Evolutionary conservation across 2,329 filamentous ascomycete genomes (phyloP).

Genomic region (Verticillium albo-atrum): DNA sequence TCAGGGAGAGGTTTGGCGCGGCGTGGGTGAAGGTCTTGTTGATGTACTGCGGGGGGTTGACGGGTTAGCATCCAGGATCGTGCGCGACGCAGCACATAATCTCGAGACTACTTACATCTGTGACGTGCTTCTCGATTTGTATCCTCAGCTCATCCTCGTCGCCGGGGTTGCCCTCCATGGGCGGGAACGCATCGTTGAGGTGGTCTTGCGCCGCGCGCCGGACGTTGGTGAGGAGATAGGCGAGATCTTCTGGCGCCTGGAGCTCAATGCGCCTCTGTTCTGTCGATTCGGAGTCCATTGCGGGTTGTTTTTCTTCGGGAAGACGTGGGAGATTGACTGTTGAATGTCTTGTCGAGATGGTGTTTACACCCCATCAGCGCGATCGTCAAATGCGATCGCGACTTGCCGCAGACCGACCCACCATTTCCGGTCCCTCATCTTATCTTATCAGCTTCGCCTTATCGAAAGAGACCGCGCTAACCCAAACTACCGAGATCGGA

Average conservation of each 20-base stretch:
- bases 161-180: conserved; percentile 38
- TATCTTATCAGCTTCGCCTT: background rate
- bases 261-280: conserved; percentile 67
- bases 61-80: background rate
- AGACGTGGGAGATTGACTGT: background rate
- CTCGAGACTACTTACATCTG: conserved; percentile 40
- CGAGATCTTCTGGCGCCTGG: conserved; percentile 68
- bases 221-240: conserved; percentile 65
- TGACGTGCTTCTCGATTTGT: conserved; percentile 55
- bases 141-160: conserved; percentile 52
- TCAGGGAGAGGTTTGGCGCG: conserved; percentile 57
- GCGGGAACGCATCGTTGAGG: conserved; percentile 64
- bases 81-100: too few relatives aligned
- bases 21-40: conserved; percentile 54
- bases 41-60: conserved; percentile 59
- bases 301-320: background rate
- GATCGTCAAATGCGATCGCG: background rate
- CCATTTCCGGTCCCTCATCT: background rate
- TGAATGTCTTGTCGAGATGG: background rate
- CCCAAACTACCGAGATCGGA: background rate
- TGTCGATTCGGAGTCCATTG: background rate
- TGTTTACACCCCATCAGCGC: background rate
- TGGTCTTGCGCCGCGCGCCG: conserved; percentile 63
- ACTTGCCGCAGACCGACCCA: background rate
- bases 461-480: background rate